Percentiles rank a stretch among this genome's conserved stretches.
Evolutionary conservation across 768 basidiomycete genomes (phyloP).

Genomic region (Suillus tomentosus): DNA sequence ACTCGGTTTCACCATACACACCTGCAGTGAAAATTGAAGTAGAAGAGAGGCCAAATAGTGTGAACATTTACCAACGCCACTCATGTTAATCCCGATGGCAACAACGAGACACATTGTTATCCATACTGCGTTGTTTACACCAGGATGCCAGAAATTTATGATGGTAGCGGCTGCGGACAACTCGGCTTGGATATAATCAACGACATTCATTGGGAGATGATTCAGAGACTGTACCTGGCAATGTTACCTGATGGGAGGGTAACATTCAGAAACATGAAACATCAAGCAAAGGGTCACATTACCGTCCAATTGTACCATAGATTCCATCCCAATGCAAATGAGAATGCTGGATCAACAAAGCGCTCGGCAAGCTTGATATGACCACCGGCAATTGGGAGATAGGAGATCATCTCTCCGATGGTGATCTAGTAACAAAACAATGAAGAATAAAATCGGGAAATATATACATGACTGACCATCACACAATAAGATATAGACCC

Average conservation of each 20-base stretch:
- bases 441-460: neutral
- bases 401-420: slow-evolving; percentile 49
- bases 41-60: accelerated
- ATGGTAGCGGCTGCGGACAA: slow-evolving; percentile 52
- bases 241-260: slow-evolving; percentile 20
- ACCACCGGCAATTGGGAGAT: slow-evolving; percentile 46
- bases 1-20: slow-evolving; percentile 50
- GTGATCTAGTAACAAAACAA: slow-evolving; percentile 20
- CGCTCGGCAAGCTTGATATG: slow-evolving; percentile 50
- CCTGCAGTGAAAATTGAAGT: slow-evolving; percentile 20
- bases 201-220: neutral
- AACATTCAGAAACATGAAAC: neutral
- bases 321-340: slow-evolving; percentile 46
- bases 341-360: slow-evolving; percentile 47
- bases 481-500: slow-evolving; percentile 40
- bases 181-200: slow-evolving; percentile 38
- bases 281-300: slow-evolving; percentile 10
- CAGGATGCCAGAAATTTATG: slow-evolving; percentile 48
- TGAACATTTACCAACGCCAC: slow-evolving; percentile 39
- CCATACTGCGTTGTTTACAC: slow-evolving; percentile 48
- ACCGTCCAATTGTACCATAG: slow-evolving; percentile 44
- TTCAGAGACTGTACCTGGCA: slow-evolving; percentile 23
- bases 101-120: slow-evolving; percentile 54
- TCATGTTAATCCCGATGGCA: slow-evolving; percentile 46
- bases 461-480: slow-evolving; percentile 38